Evolutionary conservation across 1,284 basidiomycete genomes (phyloP), one percentile per base, ranked within the genome.

Genomic region (Malassezia vespertilionis): DNA sequence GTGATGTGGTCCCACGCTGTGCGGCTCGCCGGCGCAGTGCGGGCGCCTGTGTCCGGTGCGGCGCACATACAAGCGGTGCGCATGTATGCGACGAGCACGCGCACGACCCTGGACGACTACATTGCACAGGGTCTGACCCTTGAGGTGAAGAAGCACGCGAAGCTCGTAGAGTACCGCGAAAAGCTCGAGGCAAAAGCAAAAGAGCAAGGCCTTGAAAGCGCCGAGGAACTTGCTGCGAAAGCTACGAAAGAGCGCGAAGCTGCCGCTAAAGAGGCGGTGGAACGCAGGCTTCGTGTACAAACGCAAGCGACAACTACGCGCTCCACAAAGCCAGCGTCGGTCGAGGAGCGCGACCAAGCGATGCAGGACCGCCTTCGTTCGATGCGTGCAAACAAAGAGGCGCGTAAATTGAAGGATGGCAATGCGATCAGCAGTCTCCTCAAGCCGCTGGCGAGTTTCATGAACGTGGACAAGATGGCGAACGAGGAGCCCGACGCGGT

Each of bases 161-260:
- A 66, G 34, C 42, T 69, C 8, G 46, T 37, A n/a, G 51, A 69
- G 52, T 69, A 69, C 40, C 53, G 57, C 30, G 56, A 44, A 32
- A 58, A 58, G 48, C 56, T 69, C 33, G 47, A 55, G 42, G 52
- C 56, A 33, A 69, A 67, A 44, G 65, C 64, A 9, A 49, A 57
- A 44, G 53, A 47, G 45, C 36, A 20, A 14, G 47, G 54, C 12
- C 36, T 60, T n/a, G 11, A 46, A 15, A 51, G 51, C 12, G 50
- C 55, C 9, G 63, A 63, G 26, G 59, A 63, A 43, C 53, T 60
- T 28, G 33, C 59, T 20, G 48, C 53, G 12, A 40, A 57, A 22
- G 52, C 60, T 12, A 46, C 47, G 7, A 35, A 50, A 8, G 44
- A 54, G 21, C 52, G 57, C 3, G 30, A 60, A 22, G 39, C 43